Evolutionary conservation across 768 basidiomycete genomes (phyloP).

Genomic region (Arthromyces matolae): DNA sequence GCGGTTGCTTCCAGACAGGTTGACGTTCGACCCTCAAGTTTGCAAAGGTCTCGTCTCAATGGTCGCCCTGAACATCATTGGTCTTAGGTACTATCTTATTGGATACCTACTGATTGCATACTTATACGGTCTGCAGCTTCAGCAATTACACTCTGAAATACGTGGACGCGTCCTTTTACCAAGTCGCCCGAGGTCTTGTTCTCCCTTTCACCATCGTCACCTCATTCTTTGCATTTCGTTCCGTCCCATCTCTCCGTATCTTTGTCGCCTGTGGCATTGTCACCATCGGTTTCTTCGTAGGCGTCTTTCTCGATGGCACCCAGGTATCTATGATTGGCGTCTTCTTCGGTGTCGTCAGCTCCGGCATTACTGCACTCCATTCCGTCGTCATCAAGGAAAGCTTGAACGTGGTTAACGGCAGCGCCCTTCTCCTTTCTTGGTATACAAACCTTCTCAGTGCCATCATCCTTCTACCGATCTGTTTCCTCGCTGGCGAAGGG

Average conservation of each 20-base stretch:
- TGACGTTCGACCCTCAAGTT: conserved; percentile 59
- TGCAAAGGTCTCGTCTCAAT: conserved; percentile 75
- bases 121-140: conserved; percentile 46
- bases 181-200: conserved; percentile 90
- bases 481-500: conserved; percentile 74
- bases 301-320: conserved; percentile 76
- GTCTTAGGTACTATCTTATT: conserved; percentile 58
- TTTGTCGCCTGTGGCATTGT: conserved; percentile 76
- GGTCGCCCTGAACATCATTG: conserved; percentile 74
- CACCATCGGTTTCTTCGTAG: conserved; percentile 88
- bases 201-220: conserved; percentile 90
- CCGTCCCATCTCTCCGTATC: conserved; percentile 74
- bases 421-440: conserved; percentile 84
- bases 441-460: conserved; percentile 87
- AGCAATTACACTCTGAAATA: conserved; percentile 92
- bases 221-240: conserved; percentile 73
- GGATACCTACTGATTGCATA: background rate
- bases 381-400: conserved; percentile 93
- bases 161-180: conserved; percentile 93
- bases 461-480: conserved; percentile 64
- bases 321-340: conserved; percentile 61
- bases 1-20: conserved; percentile 63
- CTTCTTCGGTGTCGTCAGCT: conserved; percentile 77
- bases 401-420: conserved; percentile 74
- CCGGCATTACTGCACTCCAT: conserved; percentile 84